These are phyloP conservation scores for Tuber borchii DNA, from an alignment of 495 filamentous ascomycete species.

Conservation along the genomic window DNA sequence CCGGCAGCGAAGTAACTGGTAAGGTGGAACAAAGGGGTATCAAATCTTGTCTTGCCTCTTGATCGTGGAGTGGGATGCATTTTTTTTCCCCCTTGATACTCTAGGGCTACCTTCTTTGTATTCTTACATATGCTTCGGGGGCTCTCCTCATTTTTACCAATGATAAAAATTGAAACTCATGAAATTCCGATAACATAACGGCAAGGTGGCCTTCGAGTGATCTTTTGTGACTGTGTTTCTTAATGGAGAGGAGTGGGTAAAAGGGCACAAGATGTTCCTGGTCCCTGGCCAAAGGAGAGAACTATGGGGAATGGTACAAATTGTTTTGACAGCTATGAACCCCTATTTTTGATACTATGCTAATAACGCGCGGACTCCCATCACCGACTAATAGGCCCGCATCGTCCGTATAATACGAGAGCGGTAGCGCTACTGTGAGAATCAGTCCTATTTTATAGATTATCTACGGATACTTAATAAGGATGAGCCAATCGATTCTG, in stretches of 20 bases:
- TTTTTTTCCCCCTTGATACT: background rate
- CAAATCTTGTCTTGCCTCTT: background rate
- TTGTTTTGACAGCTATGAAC: no score
- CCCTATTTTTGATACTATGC: no score
- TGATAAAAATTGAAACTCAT: background rate
- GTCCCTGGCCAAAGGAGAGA: no score
- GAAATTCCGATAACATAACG: background rate
- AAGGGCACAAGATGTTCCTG: no score
- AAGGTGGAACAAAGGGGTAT: background rate
- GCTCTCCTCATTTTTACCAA: background rate
- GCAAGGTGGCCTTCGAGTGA: background rate
- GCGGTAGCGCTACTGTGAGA: no score
- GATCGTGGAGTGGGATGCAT: background rate
- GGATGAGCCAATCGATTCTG: no score
- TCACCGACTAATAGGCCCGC: no score
- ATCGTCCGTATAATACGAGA: no score
- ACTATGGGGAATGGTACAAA: no score
- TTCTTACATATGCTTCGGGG: background rate
- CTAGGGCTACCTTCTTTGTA: background rate
- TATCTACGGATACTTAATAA: no score
- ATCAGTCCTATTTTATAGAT: no score
- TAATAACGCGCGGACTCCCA: no score
- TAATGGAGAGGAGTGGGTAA: background rate
- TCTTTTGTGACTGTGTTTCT: background rate
- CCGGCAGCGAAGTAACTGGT: background rate